Evolutionary conservation across 176 grass and related monocot genomes (phyloP), one percentile per base, ranked within the genome.

Genomic region (Poa pratensis): DNA sequence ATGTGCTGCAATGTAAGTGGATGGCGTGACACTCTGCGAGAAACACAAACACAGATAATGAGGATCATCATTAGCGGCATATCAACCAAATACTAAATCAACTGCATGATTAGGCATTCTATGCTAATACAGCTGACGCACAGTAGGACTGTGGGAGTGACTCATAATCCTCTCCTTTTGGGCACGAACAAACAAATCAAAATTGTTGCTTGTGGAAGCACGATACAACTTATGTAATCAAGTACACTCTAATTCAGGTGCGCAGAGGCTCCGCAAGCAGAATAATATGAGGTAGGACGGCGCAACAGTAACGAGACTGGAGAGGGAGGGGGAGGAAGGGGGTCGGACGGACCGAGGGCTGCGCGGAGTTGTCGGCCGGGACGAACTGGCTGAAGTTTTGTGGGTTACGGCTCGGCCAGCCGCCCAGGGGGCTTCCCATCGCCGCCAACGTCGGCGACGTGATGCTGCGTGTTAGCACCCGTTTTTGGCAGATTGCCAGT

Each of bases 311-410:
- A 42, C 40, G 27, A 72, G 73, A 61, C 43, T 37, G 73, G 76
- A 24, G 26, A 49, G 39, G 61, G 12, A 9, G 48, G 30, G 30
- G 30, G 30, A 30, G 30, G 30, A 30, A 30, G 30, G 30, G 30
- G 30, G 30, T 30, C 30, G 30, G 30, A 98, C 96, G 1, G 50
- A 95, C 96, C 45, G 89, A 82, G 77, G 93, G 86, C 76, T 94
- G 96, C 7, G 89, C 67, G 28, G 93, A 89, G 35, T 89, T 83
- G 82, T 95, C 93, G 28, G 93, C 89, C 10, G 89, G 92, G 54
- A 90, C 80, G 60, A 54, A 54, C 80, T 95, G 91, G 87, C 91
- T 98, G 85, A 98, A 98, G 81, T 95, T 98, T 40, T 87, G 89
- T 6, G 86, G 93, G 78, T 98, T 94, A 85, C 90, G 93, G 43